Conservation (phyloP, 1,284 basidiomycete genomes). For the Mycocalia duriaeana region DNA sequence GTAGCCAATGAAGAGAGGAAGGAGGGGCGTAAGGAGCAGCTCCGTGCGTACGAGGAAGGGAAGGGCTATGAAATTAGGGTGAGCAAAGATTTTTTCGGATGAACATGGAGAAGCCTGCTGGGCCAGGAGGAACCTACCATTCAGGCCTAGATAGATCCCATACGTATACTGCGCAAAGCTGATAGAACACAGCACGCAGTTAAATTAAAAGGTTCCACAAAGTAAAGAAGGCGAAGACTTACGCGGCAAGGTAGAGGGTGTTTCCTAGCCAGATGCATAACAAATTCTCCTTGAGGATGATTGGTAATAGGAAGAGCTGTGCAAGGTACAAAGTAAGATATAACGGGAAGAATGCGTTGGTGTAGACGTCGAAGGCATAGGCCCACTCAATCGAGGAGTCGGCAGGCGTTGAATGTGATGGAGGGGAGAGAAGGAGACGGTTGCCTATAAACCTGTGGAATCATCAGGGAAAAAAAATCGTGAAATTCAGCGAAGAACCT, state of each 20-base stretch:
- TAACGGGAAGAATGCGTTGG: constrained; percentile 90
- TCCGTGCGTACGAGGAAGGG: constrained; percentile 88
- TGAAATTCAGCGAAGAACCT: no score
- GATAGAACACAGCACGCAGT: constrained; percentile 3
- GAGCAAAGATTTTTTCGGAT: constrained; percentile 10
- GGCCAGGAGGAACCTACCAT: constrained; percentile 43
- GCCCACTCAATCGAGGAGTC: constrained; percentile 84
- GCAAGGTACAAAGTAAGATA: constrained; percentile 85
- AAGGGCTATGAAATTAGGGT: constrained; percentile 51
- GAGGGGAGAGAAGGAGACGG: constrained; percentile 62
- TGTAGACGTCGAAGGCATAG: constrained; percentile 93
- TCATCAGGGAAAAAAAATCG: no score
- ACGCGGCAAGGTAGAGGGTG: constrained; percentile 85
- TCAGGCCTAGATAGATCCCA: constrained; percentile 85
- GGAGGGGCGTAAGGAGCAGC: constrained; percentile 78
- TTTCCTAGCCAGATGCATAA: constrained; percentile 91
- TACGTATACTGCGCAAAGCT: constrained; percentile 87
- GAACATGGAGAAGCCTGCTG: no score
- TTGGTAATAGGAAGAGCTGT: constrained; percentile 78
- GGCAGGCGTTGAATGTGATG: constrained; percentile 65
- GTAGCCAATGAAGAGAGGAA: constrained; percentile 81
- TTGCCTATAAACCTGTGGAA: constrained; percentile 65
- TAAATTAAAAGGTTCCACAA: neutral
- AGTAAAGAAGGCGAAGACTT: constrained; percentile 22
- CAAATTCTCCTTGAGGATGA: constrained; percentile 84